Percentiles rank a stretch among this genome's conserved stretches.
phyloP scores from a whole-genome alignment of 805 yeast species.

The Danielozyma ontarioensis region DNA sequence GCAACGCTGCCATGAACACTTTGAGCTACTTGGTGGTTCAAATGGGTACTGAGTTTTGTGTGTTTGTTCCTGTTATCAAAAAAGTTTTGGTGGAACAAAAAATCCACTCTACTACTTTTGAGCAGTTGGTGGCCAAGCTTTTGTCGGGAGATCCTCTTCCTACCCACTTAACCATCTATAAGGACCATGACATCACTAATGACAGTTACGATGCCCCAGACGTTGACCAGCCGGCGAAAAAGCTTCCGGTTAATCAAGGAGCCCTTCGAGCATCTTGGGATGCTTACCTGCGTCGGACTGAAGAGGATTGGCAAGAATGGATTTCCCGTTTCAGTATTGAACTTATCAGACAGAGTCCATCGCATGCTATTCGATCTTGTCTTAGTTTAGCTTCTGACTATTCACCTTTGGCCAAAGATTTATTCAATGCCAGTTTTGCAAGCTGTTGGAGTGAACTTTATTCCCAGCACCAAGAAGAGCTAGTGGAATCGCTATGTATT shows the following conservation, averaged over 20 bases:
- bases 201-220: constrained; percentile 48
- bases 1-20: constrained; percentile 67
- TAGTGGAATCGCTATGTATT: constrained; percentile 76
- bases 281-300: constrained; percentile 78
- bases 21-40: constrained; percentile 73
- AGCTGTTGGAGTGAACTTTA: constrained; percentile 93
- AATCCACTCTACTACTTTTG: constrained; percentile 70
- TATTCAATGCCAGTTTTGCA: constrained; percentile 92
- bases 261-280: constrained; percentile 86
- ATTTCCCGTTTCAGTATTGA: constrained; percentile 81
- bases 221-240: constrained; percentile 64
- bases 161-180: constrained; percentile 63
- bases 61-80: constrained; percentile 79
- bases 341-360: constrained; percentile 84
- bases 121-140: constrained; percentile 72
- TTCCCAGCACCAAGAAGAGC: constrained; percentile 83
- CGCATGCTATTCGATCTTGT: constrained; percentile 91
- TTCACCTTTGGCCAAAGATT: constrained; percentile 80
- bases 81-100: constrained; percentile 57
- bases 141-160: constrained; percentile 85
- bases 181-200: constrained; percentile 42
- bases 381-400: constrained; percentile 83
- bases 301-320: constrained; percentile 99
- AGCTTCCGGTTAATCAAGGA: constrained; percentile 63
- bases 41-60: constrained; percentile 76